Evolutionary conservation across 164 flowering plant genomes (phyloP), one percentile per base, ranked within the genome.

Genomic region (Chimonanthus praecox): DNA sequence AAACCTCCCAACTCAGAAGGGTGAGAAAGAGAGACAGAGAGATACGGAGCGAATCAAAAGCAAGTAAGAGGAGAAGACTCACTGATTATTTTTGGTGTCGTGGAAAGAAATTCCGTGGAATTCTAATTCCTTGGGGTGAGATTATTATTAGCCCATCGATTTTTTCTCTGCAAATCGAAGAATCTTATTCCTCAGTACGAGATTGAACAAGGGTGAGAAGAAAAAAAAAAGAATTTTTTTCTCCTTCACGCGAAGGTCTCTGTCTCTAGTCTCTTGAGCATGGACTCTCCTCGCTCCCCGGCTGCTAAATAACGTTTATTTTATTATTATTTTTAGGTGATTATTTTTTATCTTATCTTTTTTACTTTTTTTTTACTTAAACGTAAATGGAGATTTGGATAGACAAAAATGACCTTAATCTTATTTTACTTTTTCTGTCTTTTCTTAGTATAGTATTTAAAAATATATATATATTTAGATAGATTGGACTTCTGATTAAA

Each of bases 211-310:
- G 58, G 47, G 49, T 6, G 44, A 45, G 15, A 50, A 69, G 16
- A n/a, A 16, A 16, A 69, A 33, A n/a, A 49, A 49, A 50, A 50
- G n/a, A n/a, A n/a, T 13, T 16, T 11, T 45, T 44, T 58, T 58
- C 47, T 61, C 58, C 64, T 71, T 58, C 73, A 58, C 49, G 64
- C 73, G 45, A 58, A 58, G 50, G 6, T 33, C 49, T 46, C 68
- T 4, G 68, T 44, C 5, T 46, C 16, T n/a, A 54, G 60, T 54
- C 15, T 54, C 16, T 11, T 54, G 5, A 54, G n/a, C 16, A 4
- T 54, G 5, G 15, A 10, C 60, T 54, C 65, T 50, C 43, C 64
- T 44, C 65, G 65, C 73, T 58, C n/a, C 49, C 48, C 15, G n/a
- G 47, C 21, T 71, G 49, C 47, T 71, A n/a, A 71, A 43, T 50